Evolutionary conservation across 192 early-diverging fungal genomes (phyloP).

Genomic region (Rhizoclosmatium sp.): DNA sequence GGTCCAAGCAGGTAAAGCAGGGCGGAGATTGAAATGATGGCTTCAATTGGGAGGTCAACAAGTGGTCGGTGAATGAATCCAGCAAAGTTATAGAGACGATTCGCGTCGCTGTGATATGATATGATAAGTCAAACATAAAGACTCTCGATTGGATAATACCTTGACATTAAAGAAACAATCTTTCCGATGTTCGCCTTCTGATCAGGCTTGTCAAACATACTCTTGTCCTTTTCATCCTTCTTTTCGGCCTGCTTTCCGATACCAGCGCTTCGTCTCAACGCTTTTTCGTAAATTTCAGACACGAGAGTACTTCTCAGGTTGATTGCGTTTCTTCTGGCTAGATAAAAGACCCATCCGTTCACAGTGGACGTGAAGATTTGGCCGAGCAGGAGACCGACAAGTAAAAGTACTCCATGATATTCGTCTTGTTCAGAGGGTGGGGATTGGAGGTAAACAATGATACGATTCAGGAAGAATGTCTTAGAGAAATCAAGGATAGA

Average conservation of each 20-base stretch:
- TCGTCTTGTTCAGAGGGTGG: conserved; percentile 5
- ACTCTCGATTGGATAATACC: conserved; percentile 44
- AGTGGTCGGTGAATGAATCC: conserved; percentile 42
- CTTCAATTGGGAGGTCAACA: conserved; percentile 29
- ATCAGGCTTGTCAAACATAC: conserved; percentile 36
- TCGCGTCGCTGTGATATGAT: conserved; percentile 42
- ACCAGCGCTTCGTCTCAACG: conserved; percentile 40
- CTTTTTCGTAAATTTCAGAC: conserved; percentile 48
- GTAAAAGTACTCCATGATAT: conserved; percentile 12
- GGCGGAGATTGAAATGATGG: conserved; percentile 67
- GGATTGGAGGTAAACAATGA: conserved; percentile 33
- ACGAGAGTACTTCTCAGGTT: conserved; percentile 40
- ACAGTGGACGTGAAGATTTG: conserved; percentile 20
- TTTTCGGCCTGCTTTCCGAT: conserved; percentile 9
- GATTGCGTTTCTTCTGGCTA: conserved; percentile 32
- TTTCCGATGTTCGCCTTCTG: conserved; percentile 72
- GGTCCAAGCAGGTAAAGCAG: conserved; percentile 82
- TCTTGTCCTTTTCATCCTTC: conserved; percentile 12
- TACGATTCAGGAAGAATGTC: conserved; percentile 32
- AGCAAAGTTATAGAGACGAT: conserved; percentile 45
- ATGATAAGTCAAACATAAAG: neutral
- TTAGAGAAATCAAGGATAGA: conserved; percentile 34
- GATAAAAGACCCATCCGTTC: conserved; percentile 27
- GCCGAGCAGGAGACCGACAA: conserved; percentile 24
- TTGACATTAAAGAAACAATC: conserved; percentile 57